Base-by-base conservation (phyloP, 371 early-diverging fungal species). In the Mortierella sp. region DNA sequence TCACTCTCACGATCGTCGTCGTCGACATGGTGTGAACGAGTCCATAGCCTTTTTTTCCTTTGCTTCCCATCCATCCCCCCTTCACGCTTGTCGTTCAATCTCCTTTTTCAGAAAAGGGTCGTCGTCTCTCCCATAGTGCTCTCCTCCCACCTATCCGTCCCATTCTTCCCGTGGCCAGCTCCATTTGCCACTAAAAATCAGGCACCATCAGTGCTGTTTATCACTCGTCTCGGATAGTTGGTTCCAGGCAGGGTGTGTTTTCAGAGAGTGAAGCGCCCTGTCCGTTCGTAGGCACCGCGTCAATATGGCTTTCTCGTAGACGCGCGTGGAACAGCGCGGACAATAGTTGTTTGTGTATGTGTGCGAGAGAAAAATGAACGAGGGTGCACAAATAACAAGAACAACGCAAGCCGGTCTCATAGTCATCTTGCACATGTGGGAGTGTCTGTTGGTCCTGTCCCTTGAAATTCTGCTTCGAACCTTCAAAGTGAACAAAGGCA, bases 141-240 rank as follows among this genome's bases (percentile, higher is more conserved):
- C 61, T 50, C 26, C 50, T 71, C 48, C 54, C 26, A 8, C 34
- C 37, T 19, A 16, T 61, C 34, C 16, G 34, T 67, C 67, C 67
- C 67, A 67, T 24, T 50, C 67, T 67, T 67, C 67, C 67, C 67
- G 67, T 21, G 3, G 5, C 43, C 3, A 21, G 40, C 43, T 37
- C 24, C 10, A 67, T 37, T 67, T 67, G 67, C 67, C 67, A 67
- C 67, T 67, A 40, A 67, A 67, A 67, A 67, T 40, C 67, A 67
- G 43, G 67, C 43, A 67, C 67, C 67, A 11, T 67, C 43, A 37
- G 40, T 34, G 43, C 28, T 28, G 37, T 4, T 6, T 14, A 16
- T 19, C 34, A 9, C 6, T 14, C 13, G 50, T 50, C 50, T 50
- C 50, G 50, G 50, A 14, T 16, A 16, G 34, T 21, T 61, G 37